A percentile compares a stretch with the other conserved stretches of the same genome.
Evolutionary conservation across 1,284 basidiomycete species (phyloP).

Genomic region (Sporisorium sorghi): DNA sequence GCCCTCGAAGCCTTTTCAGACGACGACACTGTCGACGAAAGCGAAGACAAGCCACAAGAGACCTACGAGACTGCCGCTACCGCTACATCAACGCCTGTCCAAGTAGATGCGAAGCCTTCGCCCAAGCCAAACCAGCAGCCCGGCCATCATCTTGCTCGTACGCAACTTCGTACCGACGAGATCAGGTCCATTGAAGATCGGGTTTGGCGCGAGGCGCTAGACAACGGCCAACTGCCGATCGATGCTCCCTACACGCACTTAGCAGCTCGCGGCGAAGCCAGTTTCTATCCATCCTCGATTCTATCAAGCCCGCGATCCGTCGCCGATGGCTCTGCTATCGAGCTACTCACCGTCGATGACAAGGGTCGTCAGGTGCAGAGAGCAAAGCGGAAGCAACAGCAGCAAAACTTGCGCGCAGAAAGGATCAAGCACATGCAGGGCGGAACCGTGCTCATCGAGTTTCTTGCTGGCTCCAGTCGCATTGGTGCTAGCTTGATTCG

Average conservation of each 20-base stretch:
- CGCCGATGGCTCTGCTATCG: slow-evolving; percentile 32
- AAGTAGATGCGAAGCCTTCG: background rate
- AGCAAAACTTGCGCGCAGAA: slow-evolving; percentile 20
- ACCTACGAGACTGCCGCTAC: too few species aligned
- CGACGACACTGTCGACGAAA: background rate
- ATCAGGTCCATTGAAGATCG: slow-evolving; percentile 48
- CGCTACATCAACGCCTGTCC: background rate
- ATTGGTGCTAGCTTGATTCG: slow-evolving; percentile 54
- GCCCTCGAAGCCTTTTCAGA: slow-evolving; percentile 29
- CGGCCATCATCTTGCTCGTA: slow-evolving; percentile 27
- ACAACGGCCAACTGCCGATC: slow-evolving; percentile 41
- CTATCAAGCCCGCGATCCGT: slow-evolving; percentile 18
- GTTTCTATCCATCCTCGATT: slow-evolving; percentile 25
- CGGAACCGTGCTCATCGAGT: slow-evolving; percentile 59
- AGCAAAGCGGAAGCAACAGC: slow-evolving; percentile 11
- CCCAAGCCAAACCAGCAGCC: background rate
- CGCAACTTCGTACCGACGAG: slow-evolving; percentile 39
- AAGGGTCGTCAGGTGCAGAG: slow-evolving; percentile 14
- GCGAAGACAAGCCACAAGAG: background rate
- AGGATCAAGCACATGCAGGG: slow-evolving; percentile 46
- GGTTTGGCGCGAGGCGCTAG: slow-evolving; percentile 53
- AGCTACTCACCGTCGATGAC: slow-evolving; percentile 27
- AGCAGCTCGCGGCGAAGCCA: slow-evolving; percentile 30
- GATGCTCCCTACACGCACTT: slow-evolving; percentile 61
- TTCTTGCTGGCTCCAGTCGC: slow-evolving; percentile 48